Evolutionary conservation across 441 rosid genomes (phyloP).

Genomic region (Bruguiera hainesii): DNA sequence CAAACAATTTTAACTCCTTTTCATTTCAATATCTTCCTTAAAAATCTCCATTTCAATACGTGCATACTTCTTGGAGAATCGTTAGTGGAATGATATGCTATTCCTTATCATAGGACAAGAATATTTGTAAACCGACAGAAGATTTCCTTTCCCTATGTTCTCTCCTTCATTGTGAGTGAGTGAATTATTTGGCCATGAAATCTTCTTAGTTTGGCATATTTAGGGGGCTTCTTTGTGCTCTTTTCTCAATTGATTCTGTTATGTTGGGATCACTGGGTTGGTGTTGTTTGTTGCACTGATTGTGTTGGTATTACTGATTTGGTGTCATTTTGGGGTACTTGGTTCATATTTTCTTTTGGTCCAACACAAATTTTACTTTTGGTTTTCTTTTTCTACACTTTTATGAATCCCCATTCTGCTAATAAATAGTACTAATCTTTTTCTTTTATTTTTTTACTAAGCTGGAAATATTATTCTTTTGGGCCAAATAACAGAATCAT

Average conservation of each 20-base stretch:
- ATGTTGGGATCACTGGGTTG: no score
- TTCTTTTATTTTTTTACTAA: no score
- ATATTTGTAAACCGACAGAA: neutral
- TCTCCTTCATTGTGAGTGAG: neutral
- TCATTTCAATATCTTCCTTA: neutral
- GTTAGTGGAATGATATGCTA: neutral
- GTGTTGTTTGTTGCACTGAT: neutral
- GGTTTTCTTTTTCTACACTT: neutral
- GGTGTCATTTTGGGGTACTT: no score
- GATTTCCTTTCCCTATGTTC: neutral
- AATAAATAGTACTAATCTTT: no score
- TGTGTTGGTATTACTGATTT: neutral
- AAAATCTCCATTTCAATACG: neutral
- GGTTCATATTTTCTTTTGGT: neutral
- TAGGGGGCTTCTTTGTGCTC: neutral
- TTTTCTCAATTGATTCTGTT: neutral
- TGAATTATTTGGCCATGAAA: neutral
- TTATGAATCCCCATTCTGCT: no score
- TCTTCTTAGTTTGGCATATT: slow-evolving; percentile 16
- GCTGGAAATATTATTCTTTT: no score
- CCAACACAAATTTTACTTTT: neutral
- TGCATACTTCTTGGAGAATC: neutral
- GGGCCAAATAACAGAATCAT: no score
- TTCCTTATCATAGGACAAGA: neutral
- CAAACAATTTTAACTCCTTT: slow-evolving; percentile 17